These are phyloP conservation scores for Sphagnum contortum DNA, from an alignment of 225 moss, liverwort and hornwort species.

Conservation along the genomic window DNA sequence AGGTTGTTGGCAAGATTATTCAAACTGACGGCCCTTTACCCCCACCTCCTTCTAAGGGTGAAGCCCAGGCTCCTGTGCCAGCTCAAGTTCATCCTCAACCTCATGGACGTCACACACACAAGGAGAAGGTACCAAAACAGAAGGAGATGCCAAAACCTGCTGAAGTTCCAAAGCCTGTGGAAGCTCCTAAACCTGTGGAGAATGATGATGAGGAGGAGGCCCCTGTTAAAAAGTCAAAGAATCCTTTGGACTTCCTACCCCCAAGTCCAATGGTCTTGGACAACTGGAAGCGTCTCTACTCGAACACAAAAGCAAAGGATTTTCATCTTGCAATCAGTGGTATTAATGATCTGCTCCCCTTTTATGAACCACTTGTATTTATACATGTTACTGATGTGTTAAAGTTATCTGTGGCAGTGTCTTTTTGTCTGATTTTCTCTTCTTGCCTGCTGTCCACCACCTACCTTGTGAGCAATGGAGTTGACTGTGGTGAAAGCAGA, in stretches of 20 bases:
- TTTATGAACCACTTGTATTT: too few species aligned
- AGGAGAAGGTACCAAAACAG: not conserved
- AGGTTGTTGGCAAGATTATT: constrained; percentile 45
- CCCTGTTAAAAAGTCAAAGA: constrained; percentile 62
- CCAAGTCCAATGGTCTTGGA: constrained; percentile 87
- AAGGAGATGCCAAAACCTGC: constrained; percentile 4
- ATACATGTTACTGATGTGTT: too few species aligned
- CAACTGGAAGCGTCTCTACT: constrained; percentile 96
- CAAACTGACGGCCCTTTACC: constrained; percentile 37
- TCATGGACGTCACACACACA: not conserved
- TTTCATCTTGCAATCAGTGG: constrained; percentile 89
- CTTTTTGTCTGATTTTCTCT: too few species aligned
- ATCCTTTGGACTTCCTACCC: constrained; percentile 69
- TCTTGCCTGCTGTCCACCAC: too few species aligned
- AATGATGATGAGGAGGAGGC: constrained; percentile 46
- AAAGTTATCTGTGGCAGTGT: too few species aligned
- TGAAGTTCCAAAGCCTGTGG: constrained; percentile 13
- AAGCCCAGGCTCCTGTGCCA: not conserved
- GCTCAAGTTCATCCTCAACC: not conserved
- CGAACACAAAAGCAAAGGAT: constrained; percentile 84
- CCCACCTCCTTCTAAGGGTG: constrained; percentile 13
- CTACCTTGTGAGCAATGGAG: too few species aligned
- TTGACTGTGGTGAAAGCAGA: too few species aligned
- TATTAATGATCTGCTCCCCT: not conserved
- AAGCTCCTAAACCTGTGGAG: constrained; percentile 21